Evolutionary conservation across 352 stramenopile species (phyloP), one percentile per base, ranked within the genome.

Genomic region (Lagenidium giganteum): DNA sequence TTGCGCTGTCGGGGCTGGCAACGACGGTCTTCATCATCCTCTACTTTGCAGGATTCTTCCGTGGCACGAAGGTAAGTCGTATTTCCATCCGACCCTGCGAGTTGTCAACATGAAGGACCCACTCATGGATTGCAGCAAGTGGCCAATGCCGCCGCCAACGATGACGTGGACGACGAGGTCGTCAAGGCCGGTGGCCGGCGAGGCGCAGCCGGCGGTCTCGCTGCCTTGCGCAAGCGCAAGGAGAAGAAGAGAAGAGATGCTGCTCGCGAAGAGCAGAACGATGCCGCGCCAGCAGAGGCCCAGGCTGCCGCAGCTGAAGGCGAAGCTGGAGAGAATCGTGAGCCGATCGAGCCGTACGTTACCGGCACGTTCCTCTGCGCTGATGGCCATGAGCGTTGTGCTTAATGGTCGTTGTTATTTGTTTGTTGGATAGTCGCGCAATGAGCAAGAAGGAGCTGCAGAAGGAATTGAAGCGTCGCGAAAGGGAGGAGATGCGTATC

Each of bases 381-480:
- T 22, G 14, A 6, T 41, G 21, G 25, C n/a, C n/a, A n/a, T n/a
- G n/a, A n/a, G 37, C 30, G 25, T 31, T 31, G 24, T 21, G 6
- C 29, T 18, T 26, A 32, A 24, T 48, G 1, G 40, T 11, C 40
- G 22, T 11, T 42, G 24, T 32, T 20, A 13, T 36, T 5, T 3
- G 11, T 50, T 30, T 5, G 16, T 18, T 24, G 12, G 29, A 12
- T 43, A 39, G 52, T 11, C 61, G 59, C 45, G 57, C 59, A 29
- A 81, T 84, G 70, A 85, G 67, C 23, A 85, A 83, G 64, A 85
- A 79, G 29, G 79, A 88, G 51, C 49, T 91, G 36, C 67, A 82
- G 45, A 88, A 88, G 64, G 79, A 87, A 36, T 58, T 83, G 7
- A 87, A 88, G 59, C 73, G 70, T 42, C 75, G 67, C 29, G 79